A percentile compares a stretch with the other conserved stretches of the same genome.
Conservation (phyloP, 2,329 filamentous ascomycete genomes). For the Pseudogymnoascus sp. region DNA sequence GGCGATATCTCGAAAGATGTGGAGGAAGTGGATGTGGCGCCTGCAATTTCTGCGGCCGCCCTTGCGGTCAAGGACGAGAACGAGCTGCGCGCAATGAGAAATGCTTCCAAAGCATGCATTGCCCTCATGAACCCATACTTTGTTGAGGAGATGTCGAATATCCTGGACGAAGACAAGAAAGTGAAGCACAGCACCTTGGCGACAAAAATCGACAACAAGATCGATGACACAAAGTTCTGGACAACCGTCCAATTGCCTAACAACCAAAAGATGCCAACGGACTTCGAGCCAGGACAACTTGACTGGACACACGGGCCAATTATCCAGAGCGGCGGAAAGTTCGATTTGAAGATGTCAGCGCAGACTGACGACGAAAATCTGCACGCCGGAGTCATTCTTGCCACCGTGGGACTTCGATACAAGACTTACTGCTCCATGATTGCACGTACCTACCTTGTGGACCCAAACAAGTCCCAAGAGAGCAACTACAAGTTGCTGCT, state of each 20-base stretch:
- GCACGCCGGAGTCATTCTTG: slow-evolving; percentile 88
- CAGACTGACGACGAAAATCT: slow-evolving; percentile 76
- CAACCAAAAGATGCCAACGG: slow-evolving; percentile 69
- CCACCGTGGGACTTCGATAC: slow-evolving; percentile 85
- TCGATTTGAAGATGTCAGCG: slow-evolving; percentile 75
- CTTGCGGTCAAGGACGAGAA: slow-evolving; percentile 93
- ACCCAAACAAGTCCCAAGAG: slow-evolving; percentile 94
- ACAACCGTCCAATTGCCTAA: slow-evolving; percentile 64
- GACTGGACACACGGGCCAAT: slow-evolving; percentile 91
- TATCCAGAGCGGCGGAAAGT: slow-evolving; percentile 92
- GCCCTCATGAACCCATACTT: slow-evolving; percentile 95
- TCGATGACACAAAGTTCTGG: slow-evolving; percentile 93
- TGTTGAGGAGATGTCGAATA: slow-evolving; percentile 94
- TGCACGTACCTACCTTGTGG: slow-evolving; percentile 88
- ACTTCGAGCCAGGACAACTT: slow-evolving; percentile 81
- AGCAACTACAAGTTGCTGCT: slow-evolving; percentile 85
- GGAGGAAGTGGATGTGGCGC: slow-evolving; percentile 79
- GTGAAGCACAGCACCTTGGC: slow-evolving; percentile 82
- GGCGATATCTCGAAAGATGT: slow-evolving; percentile 72
- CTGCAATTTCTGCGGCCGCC: slow-evolving; percentile 72
- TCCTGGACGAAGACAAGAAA: slow-evolving; percentile 94
- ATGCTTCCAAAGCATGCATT: slow-evolving; percentile 87
- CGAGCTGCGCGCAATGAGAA: slow-evolving; percentile 90
- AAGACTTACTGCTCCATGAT: slow-evolving; percentile 93
- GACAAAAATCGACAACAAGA: slow-evolving; percentile 82